Base-by-base conservation (phyloP, 1,284 basidiomycete genomes). In the Leccinum solheimii region DNA sequence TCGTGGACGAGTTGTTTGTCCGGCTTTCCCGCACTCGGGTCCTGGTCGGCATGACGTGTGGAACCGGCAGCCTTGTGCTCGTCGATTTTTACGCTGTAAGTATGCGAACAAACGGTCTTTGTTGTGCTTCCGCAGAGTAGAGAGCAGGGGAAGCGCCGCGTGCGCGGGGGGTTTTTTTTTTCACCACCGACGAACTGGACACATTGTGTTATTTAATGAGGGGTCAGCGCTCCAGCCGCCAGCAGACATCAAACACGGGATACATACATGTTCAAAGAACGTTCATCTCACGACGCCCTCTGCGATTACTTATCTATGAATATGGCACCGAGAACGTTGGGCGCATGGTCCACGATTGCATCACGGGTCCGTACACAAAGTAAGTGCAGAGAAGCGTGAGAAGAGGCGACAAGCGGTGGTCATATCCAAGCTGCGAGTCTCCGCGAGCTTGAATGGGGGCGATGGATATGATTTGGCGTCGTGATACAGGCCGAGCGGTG, bases 141-240 rank as follows among this genome's bases (percentile, higher is more conserved):
- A 79, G 52, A 97, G 83, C 3, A 91, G 71, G 2, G 89, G 86
- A 6, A 92, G 67, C 13, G 87, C 86, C 48, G 83, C 87, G 34
- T 84, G 81, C 0, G 90, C 89, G 0, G 90, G 23, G 23, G 3
- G 2, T 23, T 23, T 23, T 23, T 23, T 23, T 23, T 89, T 63
- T 97, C 94, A 3, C 91, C 94, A 1, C 94, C 93, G 6, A 96
- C 94, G 69, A 97, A 97, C 86, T 94, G 72, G 6, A n/a, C 1
- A 32, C 30, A 32, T 32, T 32, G 8, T 32, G 30, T 32, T 10
- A 32, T 32, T 32, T 30, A 5, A 32, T 9, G 6, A 27, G 3
- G 10, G 16, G 8, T 65, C 32, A 53, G 30, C 30, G 30, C 10
- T 32, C 2, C 30, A 30, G 55, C 54, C 5, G 34, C 4, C 4